phyloP scores from a whole-genome alignment of 345 rosid species.

The Cardamine resedifolia region DNA sequence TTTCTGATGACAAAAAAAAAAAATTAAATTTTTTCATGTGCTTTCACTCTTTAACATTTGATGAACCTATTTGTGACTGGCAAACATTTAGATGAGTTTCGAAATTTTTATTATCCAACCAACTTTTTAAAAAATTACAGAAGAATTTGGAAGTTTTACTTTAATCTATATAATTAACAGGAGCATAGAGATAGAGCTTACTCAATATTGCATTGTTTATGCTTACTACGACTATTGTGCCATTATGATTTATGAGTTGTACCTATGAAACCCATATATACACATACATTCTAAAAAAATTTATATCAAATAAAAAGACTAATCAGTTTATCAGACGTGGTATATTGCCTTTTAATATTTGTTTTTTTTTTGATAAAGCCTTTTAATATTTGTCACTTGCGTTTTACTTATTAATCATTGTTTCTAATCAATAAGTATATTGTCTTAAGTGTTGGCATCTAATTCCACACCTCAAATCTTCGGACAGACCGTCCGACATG shows the following conservation, averaged over 20 bases:
- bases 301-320: background rate
- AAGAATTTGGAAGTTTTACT: background rate
- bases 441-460: slow-evolving; percentile 17
- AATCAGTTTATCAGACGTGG: background rate
- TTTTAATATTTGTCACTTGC: background rate
- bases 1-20: too few species aligned
- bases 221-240: too few species aligned
- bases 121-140: background rate
- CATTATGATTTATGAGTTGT: background rate
- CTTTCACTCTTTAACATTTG: background rate
- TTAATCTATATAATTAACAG: too few species aligned
- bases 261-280: background rate
- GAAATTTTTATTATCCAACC: background rate
- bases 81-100: background rate
- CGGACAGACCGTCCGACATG: slow-evolving; percentile 23
- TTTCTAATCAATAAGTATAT: slow-evolving; percentile 3
- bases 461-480: slow-evolving; percentile 23
- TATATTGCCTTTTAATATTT: background rate
- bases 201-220: too few species aligned
- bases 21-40: background rate
- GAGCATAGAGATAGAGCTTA: too few species aligned
- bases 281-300: background rate
- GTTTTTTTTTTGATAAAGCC: background rate
- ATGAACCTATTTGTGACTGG: background rate
- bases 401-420: background rate